A percentile compares a stretch with the other conserved stretches of the same genome.
Evolutionary conservation across 176 grass and related monocot species (phyloP).

Genomic region (Tuctoria greenei): DNA sequence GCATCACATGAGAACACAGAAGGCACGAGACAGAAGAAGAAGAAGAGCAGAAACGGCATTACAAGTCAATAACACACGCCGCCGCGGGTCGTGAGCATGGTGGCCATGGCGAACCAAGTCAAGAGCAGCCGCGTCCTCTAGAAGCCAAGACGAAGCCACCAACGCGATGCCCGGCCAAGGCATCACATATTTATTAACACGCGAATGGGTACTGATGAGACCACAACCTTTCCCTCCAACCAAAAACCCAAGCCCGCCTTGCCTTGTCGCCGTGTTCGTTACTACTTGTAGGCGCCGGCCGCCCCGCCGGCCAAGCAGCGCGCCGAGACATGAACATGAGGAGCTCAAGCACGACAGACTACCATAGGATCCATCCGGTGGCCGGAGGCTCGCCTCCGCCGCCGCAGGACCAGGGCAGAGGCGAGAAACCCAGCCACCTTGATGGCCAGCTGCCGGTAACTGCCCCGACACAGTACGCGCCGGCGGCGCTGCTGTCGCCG

Average conservation of each 20-base stretch:
- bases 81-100: slow-evolving; percentile 10
- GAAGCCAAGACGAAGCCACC: slow-evolving; percentile 11
- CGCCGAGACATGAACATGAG: too few species aligned
- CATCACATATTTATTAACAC: too few species aligned
- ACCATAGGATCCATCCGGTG: slow-evolving; percentile 68
- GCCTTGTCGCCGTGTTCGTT: background rate
- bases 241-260: background rate
- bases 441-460: slow-evolving; percentile 11
- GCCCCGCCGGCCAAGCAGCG: too few species aligned
- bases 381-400: slow-evolving; percentile 28
- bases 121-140: slow-evolving; percentile 29
- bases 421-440: background rate
- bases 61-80: slow-evolving; percentile 16
- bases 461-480: slow-evolving; percentile 19
- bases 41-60: too few species aligned
- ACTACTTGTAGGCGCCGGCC: background rate
- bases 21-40: background rate
- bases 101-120: slow-evolving; percentile 25
- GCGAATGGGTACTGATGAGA: background rate
- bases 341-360: slow-evolving; percentile 38
- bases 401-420: slow-evolving; percentile 8
- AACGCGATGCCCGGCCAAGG: background rate
- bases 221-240: background rate
- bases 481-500: slow-evolving; percentile 7
- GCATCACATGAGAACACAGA: slow-evolving; percentile 22